phyloP scores from a whole-genome alignment of 1,284 basidiomycete species.

The Pyrrhoderma lamaoense region DNA sequence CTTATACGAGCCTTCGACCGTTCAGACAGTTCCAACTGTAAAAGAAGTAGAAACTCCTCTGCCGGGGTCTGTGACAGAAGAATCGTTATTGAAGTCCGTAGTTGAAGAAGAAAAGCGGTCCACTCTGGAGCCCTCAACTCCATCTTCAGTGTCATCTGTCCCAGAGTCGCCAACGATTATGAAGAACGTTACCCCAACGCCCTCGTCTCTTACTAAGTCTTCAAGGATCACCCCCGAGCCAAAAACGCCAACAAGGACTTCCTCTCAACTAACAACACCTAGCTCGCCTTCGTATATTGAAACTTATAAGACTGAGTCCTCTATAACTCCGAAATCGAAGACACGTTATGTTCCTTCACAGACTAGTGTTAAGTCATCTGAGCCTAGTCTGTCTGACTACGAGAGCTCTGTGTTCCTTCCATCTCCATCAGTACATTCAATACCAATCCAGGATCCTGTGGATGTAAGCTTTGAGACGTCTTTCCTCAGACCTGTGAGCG shows the following conservation, averaged over 20 bases:
- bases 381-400: conserved; percentile 50
- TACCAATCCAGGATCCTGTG: conserved; percentile 47
- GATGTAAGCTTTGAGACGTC: conserved; percentile 58
- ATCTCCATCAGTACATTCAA: conserved; percentile 55
- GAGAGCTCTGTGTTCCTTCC: conserved; percentile 61
- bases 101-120: background rate
- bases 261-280: conserved; percentile 9
- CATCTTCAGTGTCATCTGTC: conserved; percentile 7
- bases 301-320: conserved; percentile 7
- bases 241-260: conserved; percentile 15
- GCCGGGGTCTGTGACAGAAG: conserved; percentile 7
- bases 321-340: conserved; percentile 9
- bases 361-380: conserved; percentile 7
- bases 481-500: conserved; percentile 29
- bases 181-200: conserved; percentile 3
- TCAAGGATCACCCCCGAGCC: conserved; percentile 13
- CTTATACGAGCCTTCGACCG: conserved; percentile 17
- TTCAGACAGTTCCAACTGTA: conserved; percentile 17
- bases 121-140: conserved; percentile 4
- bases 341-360: conserved; percentile 17
- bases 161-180: conserved; percentile 1
- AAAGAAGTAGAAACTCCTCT: conserved; percentile 11
- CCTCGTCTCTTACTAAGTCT: conserved; percentile 12
- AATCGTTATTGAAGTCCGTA: background rate
- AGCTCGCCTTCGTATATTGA: conserved; percentile 16